phyloP scores from a whole-genome alignment of 768 basidiomycete genomes.

The Ramaria sp. region DNA sequence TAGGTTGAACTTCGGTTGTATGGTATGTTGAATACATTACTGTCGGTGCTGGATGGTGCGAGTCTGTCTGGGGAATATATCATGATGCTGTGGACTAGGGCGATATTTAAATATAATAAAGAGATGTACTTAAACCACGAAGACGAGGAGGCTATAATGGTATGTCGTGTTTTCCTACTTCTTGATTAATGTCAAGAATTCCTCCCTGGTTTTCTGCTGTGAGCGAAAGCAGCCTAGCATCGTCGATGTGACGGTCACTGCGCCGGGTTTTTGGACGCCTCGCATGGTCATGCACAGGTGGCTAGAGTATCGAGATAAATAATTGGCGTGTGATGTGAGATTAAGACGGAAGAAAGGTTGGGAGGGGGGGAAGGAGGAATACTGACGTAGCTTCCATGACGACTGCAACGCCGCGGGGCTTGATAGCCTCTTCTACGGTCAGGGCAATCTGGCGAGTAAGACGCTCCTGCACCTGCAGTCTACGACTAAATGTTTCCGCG shows the following conservation, averaged over 20 bases:
- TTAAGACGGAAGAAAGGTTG: too few relatives aligned
- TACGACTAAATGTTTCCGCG: constrained; percentile 92
- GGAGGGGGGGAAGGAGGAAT: constrained; percentile 6
- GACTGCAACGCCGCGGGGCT: constrained; percentile 94
- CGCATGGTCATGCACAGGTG: constrained; percentile 99
- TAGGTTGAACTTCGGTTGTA: too few relatives aligned
- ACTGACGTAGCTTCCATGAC: constrained; percentile 98
- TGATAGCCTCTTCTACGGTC: constrained; percentile 97
- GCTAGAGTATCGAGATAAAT: constrained; percentile 30
- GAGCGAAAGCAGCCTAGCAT: constrained; percentile 98
- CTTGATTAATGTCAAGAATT: constrained; percentile 85
- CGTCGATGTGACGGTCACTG: constrained; percentile 90
- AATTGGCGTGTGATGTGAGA: too few relatives aligned
- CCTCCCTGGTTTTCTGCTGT: constrained; percentile 97
- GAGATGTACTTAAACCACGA: background rate
- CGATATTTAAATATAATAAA: background rate
- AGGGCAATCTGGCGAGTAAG: constrained; percentile 96
- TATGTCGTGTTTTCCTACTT: background rate
- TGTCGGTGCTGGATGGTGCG: background rate
- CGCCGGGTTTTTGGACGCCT: constrained; percentile 96
- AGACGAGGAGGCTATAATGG: background rate
- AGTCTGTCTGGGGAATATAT: too few relatives aligned
- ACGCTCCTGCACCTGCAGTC: constrained; percentile 95
- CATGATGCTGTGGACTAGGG: background rate
- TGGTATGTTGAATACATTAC: background rate